A percentile compares a stretch with the other conserved stretches of the same genome.
Conservation (phyloP, 805 yeast genomes). For the Pichia membranifaciens region DNA sequence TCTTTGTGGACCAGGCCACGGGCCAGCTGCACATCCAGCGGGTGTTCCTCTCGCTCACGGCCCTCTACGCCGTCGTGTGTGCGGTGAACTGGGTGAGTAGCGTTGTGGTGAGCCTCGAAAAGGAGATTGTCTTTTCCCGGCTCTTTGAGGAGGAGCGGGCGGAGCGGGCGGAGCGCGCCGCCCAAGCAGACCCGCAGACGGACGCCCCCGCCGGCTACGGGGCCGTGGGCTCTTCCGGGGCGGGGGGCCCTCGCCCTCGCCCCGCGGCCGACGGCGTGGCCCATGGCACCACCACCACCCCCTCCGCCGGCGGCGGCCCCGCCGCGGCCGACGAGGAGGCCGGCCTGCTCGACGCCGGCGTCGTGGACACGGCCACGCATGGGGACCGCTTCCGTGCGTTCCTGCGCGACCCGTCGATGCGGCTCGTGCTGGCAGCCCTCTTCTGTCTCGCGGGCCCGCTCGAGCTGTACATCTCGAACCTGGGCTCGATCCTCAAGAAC, state of each 20-base stretch:
- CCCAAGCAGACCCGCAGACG: no score
- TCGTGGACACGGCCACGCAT: slow-evolving; percentile 13
- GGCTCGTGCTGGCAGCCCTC: slow-evolving; percentile 57
- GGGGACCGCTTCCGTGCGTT: slow-evolving; percentile 25
- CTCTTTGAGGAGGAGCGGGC: slow-evolving; percentile 14
- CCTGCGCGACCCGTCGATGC: slow-evolving; percentile 52
- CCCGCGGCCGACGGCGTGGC: no score
- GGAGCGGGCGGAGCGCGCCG: no score
- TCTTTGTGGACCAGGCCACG: slow-evolving; percentile 28
- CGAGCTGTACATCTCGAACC: slow-evolving; percentile 77
- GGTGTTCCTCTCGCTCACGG: slow-evolving; percentile 49
- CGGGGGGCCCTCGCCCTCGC: no score
- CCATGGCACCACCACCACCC: no score
- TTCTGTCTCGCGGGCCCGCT: slow-evolving; percentile 73
- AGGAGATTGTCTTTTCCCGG: slow-evolving; percentile 37
- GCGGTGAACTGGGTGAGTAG: slow-evolving; percentile 57
- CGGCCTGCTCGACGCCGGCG: slow-evolving; percentile 7
- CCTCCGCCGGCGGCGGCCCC: no score
- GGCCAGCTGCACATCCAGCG: slow-evolving; percentile 39
- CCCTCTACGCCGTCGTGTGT: slow-evolving; percentile 52
- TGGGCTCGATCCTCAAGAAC: slow-evolving; percentile 57
- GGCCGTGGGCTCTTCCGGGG: no score
- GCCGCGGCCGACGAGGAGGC: slow-evolving; percentile 2
- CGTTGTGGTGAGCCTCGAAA: slow-evolving; percentile 56
- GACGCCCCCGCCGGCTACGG: no score